Evolutionary conservation across 768 basidiomycete species (phyloP).

Genomic region (Tulasnella sp.): DNA sequence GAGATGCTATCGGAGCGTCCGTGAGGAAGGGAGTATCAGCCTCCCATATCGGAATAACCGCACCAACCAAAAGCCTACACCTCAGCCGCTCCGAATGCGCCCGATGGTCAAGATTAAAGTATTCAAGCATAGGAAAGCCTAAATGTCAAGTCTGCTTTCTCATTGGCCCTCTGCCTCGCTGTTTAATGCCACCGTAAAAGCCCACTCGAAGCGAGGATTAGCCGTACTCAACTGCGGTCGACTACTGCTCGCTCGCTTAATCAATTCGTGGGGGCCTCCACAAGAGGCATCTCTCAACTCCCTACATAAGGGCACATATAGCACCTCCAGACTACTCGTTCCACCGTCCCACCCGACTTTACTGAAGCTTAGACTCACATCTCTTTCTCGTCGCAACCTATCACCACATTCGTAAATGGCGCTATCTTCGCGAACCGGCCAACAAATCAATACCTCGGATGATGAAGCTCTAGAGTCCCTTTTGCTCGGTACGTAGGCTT

Average conservation of each 20-base stretch:
- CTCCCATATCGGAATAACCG: no score
- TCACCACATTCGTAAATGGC: background rate
- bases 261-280: background rate
- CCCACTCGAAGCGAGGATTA: background rate
- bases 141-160: background rate
- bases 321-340: background rate
- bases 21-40: no score
- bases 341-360: background rate
- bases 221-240: background rate
- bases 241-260: background rate
- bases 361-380: background rate
- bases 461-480: constrained; percentile 12
- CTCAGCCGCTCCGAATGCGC: background rate
- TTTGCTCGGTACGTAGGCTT: background rate
- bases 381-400: background rate
- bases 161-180: background rate
- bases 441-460: background rate
- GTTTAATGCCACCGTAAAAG: background rate
- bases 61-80: no score
- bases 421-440: background rate
- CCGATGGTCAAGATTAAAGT: background rate
- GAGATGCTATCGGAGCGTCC: no score
- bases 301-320: background rate
- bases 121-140: background rate
- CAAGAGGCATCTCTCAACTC: background rate